Percentiles rank a stretch among this genome's conserved stretches.
phyloP scores from a whole-genome alignment of 2,329 filamentous ascomycete species.

The Zymoseptoria ardabiliae region DNA sequence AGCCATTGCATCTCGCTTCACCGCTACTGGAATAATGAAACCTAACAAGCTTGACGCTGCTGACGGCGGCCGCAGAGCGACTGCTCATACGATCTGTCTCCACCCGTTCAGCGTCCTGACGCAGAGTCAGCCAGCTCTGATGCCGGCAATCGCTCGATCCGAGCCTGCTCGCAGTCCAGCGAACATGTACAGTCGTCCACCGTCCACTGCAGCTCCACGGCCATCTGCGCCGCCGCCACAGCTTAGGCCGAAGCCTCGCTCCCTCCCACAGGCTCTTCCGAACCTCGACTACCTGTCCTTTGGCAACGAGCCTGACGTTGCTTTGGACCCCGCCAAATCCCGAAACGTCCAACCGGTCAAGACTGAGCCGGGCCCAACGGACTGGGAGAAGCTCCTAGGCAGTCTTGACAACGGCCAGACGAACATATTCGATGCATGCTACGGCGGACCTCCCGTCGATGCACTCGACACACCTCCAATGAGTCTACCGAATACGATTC shows the following conservation, averaged over 20 bases:
- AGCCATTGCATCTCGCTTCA: slow-evolving; percentile 41
- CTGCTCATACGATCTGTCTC: slow-evolving; percentile 36
- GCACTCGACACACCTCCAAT: slow-evolving; percentile 38
- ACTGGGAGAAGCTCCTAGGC: slow-evolving; percentile 77
- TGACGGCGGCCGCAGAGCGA: slow-evolving; percentile 36
- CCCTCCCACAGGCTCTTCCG: slow-evolving; percentile 17
- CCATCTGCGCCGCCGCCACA: slow-evolving; percentile 18
- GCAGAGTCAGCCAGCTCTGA: slow-evolving; percentile 45
- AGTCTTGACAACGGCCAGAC: slow-evolving; percentile 71
- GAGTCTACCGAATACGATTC: slow-evolving; percentile 22
- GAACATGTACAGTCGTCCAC: slow-evolving; percentile 26
- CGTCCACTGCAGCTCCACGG: slow-evolving; percentile 17
- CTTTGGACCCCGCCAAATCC: slow-evolving; percentile 13
- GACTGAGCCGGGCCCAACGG: slow-evolving; percentile 47
- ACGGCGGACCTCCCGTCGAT: slow-evolving; percentile 54
- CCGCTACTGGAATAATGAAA: slow-evolving; percentile 22
- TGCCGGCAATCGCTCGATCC: slow-evolving; percentile 36
- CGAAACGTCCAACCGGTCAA: slow-evolving; percentile 23
- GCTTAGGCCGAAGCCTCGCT: slow-evolving; percentile 11
- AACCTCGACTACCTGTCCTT: slow-evolving; percentile 46
- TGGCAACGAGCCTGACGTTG: slow-evolving; percentile 31
- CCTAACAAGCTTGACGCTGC: slow-evolving; percentile 15
- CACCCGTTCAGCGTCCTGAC: slow-evolving; percentile 43
- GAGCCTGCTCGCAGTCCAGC: slow-evolving; percentile 42
- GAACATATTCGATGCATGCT: slow-evolving; percentile 80